Percentiles rank a stretch among this genome's conserved stretches.
phyloP scores from a whole-genome alignment of 2,329 filamentous ascomycete species.

The Aspergillus sp. region DNA sequence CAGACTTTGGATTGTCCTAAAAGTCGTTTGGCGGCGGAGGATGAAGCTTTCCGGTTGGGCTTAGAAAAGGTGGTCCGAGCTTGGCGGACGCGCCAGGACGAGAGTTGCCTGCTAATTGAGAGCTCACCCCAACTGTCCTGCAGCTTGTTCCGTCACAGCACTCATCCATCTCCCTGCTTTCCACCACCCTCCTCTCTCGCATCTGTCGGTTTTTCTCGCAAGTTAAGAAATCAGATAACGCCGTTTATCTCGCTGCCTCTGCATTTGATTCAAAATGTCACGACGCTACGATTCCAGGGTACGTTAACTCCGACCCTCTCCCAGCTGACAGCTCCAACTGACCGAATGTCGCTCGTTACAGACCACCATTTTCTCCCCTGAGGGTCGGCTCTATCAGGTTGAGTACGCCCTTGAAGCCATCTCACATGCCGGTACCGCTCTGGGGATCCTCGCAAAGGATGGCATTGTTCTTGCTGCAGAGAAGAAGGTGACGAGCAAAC shows the following conservation, averaged over 20 bases:
- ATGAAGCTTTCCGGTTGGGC: constrained; percentile 20
- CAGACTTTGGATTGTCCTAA: background rate
- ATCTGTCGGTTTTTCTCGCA: background rate
- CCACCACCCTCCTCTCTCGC: constrained; percentile 5
- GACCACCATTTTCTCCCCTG: constrained; percentile 99
- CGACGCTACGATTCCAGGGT: constrained; percentile 97
- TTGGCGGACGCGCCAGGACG: constrained; percentile 41
- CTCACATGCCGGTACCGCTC: constrained; percentile 93
- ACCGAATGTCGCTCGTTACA: constrained; percentile 46
- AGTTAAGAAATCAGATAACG: constrained; percentile 4
- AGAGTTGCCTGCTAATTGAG: constrained; percentile 39
- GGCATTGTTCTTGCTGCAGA: constrained; percentile 97
- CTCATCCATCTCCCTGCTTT: constrained; percentile 10
- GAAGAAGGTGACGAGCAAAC: constrained; percentile 98
- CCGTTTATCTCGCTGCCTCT: constrained; percentile 11
- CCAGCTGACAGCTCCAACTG: constrained; percentile 32
- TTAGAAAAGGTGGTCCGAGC: constrained; percentile 35
- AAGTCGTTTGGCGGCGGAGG: background rate
- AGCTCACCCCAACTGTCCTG: constrained; percentile 33
- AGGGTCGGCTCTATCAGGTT: constrained; percentile 97
- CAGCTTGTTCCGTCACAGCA: constrained; percentile 18
- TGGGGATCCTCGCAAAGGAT: constrained; percentile 96
- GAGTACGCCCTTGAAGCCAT: constrained; percentile 99
- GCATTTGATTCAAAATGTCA: constrained; percentile 66
- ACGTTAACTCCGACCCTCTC: constrained; percentile 42